These are phyloP conservation scores for Hypoxylon sp. DNA, from an alignment of 2,329 filamentous ascomycete genomes.

Conservation along the genomic window DNA sequence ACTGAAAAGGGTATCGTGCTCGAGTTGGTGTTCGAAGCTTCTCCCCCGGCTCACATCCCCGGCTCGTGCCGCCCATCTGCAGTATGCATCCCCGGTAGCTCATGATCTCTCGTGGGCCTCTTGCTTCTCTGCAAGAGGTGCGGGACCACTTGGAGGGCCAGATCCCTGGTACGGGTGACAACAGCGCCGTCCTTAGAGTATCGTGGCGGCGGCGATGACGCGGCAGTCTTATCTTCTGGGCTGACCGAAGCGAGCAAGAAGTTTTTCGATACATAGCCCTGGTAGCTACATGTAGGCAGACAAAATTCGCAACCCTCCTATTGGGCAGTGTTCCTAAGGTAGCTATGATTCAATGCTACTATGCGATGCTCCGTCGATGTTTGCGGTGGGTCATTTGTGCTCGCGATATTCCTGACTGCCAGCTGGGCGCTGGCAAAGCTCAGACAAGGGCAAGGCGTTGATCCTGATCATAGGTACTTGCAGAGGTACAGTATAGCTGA, in stretches of 20 bases:
- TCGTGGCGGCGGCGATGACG: conserved; percentile 12
- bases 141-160: background rate
- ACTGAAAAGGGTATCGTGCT: background rate
- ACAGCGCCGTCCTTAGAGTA: background rate
- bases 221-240: conserved; percentile 6
- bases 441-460: no score
- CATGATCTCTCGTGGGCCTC: background rate
- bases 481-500: no score
- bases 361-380: no score
- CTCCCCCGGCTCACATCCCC: no score
- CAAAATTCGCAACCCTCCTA: background rate
- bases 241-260: background rate
- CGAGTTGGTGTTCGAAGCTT: no score
- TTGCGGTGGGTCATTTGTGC: no score
- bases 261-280: background rate
- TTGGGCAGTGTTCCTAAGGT: background rate
- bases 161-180: background rate
- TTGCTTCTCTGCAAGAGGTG: background rate
- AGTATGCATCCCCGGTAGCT: background rate
- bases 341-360: no score
- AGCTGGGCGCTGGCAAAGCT: no score
- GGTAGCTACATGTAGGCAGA: background rate
- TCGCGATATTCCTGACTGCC: no score
- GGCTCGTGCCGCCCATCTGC: background rate
- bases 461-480: no score